A percentile compares a stretch with the other conserved stretches of the same genome.
Evolutionary conservation across 2,329 filamentous ascomycete species (phyloP).

Genomic region (Sporothrix euskadiensis): DNA sequence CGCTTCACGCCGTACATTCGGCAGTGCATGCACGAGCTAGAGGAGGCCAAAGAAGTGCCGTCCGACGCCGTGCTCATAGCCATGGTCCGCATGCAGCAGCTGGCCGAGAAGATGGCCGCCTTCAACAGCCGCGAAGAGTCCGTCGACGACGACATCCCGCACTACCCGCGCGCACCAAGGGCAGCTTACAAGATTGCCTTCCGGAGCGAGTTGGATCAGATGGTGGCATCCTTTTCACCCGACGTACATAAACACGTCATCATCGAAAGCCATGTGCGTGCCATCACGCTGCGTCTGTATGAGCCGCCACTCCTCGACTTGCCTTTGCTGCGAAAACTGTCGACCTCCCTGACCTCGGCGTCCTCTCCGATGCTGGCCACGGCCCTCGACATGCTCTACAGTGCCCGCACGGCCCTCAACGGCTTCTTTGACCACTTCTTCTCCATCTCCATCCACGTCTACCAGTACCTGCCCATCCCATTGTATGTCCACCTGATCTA

Average conservation of each 20-base stretch:
- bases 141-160: constrained; percentile 35
- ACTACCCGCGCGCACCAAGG: constrained; percentile 44
- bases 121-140: constrained; percentile 43
- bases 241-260: constrained; percentile 42
- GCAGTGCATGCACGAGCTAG: constrained; percentile 51
- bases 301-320: constrained; percentile 51
- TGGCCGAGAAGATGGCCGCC: constrained; percentile 53
- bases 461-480: constrained; percentile 50
- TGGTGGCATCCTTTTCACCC: constrained; percentile 42
- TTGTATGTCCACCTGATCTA: constrained; percentile 51
- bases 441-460: constrained; percentile 45
- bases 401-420: constrained; percentile 49
- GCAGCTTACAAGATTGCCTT: constrained; percentile 51
- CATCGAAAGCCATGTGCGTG: constrained; percentile 45
- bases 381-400: constrained; percentile 53
- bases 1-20: constrained; percentile 56
- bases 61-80: constrained; percentile 50
- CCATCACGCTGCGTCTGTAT: constrained; percentile 48
- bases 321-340: constrained; percentile 45
- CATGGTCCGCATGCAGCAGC: constrained; percentile 51
- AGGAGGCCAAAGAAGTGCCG: constrained; percentile 47
- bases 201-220: constrained; percentile 48
- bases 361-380: constrained; percentile 40
- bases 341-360: constrained; percentile 45
- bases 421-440: constrained; percentile 54